Conservation (phyloP, 78 protist genomes). For the slime mould (Dictyostelium discoideum) region DNA sequence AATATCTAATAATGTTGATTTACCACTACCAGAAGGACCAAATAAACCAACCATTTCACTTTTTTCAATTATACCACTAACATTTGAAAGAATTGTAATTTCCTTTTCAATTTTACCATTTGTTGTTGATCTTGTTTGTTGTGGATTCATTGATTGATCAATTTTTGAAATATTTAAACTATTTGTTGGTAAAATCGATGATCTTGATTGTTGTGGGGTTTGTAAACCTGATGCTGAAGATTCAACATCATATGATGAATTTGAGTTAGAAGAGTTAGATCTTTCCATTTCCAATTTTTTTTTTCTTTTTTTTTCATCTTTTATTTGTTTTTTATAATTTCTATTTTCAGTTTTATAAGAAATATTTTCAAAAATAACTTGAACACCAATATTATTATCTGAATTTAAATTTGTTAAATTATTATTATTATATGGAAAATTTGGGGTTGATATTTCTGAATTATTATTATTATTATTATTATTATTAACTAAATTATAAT, state of each 20-base stretch:
- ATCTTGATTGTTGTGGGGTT: neutral
- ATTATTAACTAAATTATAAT: neutral
- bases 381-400: constrained; percentile 6
- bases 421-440: neutral
- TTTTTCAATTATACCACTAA: constrained; percentile 46
- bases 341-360: constrained; percentile 5
- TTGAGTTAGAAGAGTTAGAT: neutral
- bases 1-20: constrained; percentile 47
- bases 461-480: neutral
- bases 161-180: neutral
- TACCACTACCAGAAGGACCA: constrained; percentile 54
- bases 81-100: constrained; percentile 18
- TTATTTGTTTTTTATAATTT: constrained; percentile 15
- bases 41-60: constrained; percentile 9
- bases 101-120: constrained; percentile 5
- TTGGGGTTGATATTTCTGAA: neutral
- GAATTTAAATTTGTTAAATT: neutral
- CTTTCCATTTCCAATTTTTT: neutral
- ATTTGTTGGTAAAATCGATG: neutral
- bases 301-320: constrained; percentile 1
- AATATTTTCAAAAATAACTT: constrained; percentile 24
- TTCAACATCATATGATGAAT: neutral
- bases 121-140: neutral
- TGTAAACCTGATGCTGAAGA: neutral
- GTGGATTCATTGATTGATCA: neutral